These are phyloP conservation scores for Ambrosia artemisiifolia DNA, from an alignment of 129 eudicot genomes.

Conservation along the genomic window DNA sequence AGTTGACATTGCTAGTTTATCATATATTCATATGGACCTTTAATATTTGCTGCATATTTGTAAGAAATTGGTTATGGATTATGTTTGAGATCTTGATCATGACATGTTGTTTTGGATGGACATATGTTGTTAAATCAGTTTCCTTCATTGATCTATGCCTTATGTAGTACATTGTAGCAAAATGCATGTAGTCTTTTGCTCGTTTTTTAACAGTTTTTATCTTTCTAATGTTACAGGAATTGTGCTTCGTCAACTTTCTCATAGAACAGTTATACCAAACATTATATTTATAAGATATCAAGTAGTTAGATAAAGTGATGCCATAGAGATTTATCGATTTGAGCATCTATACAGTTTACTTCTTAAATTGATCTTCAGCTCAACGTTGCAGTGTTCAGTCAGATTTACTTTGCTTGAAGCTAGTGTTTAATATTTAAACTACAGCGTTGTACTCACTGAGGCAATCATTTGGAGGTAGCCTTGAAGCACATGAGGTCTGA, in stretches of 20 bases:
- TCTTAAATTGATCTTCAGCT: neutral
- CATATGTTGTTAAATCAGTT: constrained; percentile 1
- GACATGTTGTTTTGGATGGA: neutral
- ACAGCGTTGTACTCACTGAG: neutral
- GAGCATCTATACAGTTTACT: neutral
- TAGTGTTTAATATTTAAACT: neutral
- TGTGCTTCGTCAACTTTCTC: constrained; percentile 18
- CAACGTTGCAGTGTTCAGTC: neutral
- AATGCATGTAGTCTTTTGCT: neutral
- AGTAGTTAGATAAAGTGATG: neutral
- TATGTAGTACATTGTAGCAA: constrained; percentile 6
- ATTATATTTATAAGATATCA: constrained; percentile 1
- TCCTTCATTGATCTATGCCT: neutral
- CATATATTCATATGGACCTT: neutral
- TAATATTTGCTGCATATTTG: constrained; percentile 11
- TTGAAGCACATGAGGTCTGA: neutral
- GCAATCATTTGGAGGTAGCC: constrained; percentile 10
- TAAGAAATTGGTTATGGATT: constrained; percentile 7
- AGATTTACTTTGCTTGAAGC: constrained; percentile 2
- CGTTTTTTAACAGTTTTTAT: constrained; percentile 7
- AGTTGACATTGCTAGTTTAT: neutral
- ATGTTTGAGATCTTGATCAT: constrained; percentile 10
- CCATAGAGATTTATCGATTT: neutral
- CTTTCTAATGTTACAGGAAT: constrained; percentile 24
- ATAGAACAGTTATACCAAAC: neutral